Evolutionary conservation across 352 stramenopile genomes (phyloP), one percentile per base, ranked within the genome.

Genomic region (Thalassiosira exigua): DNA sequence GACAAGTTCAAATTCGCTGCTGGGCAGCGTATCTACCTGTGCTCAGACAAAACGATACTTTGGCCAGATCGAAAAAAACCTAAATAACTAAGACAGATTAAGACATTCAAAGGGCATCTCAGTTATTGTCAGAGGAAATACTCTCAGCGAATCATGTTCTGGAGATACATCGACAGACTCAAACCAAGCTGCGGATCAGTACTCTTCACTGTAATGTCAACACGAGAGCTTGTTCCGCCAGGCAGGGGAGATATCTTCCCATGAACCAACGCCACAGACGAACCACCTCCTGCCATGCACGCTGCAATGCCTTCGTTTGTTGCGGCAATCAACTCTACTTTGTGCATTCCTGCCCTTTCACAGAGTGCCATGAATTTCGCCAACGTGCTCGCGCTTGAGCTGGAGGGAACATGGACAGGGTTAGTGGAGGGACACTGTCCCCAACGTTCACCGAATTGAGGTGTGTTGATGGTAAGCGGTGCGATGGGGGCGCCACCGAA

Each of bases 371-470:
- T 88, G 24, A 89, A 92, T 53, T 81, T 75, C 53, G 84, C 75
- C 22, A 92, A 69, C 14, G 80, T 83, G 22, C 60, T 75, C 33
- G 75, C 68, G 52, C 53, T 84, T 11, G 58, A 64, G 12, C 75
- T 81, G 1, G 84, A 88, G 54, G 52, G 52, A 19, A 89, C 44
- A 7, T 69, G 81, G 9, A 85, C 26, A 24, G 86, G 82, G 54
- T 85, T 80, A 50, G 79, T 90, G n/a, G 69, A 79, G 24, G 81
- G 44, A 48, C 82, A 93, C 48, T 57, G 66, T 17, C 90, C 89
- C 90, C 90, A 95, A 30, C 86, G 56, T 56, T 89, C 66, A 66
- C 90, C 90, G 61, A 95, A 95, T 69, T 93, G 85, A 29, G 81
- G 74, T 9, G 90, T 95, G 5, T 75, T 91, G 50, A 95, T 93